Conservation (phyloP, 2,329 filamentous ascomycete species). For the Shiraia sp. region DNA sequence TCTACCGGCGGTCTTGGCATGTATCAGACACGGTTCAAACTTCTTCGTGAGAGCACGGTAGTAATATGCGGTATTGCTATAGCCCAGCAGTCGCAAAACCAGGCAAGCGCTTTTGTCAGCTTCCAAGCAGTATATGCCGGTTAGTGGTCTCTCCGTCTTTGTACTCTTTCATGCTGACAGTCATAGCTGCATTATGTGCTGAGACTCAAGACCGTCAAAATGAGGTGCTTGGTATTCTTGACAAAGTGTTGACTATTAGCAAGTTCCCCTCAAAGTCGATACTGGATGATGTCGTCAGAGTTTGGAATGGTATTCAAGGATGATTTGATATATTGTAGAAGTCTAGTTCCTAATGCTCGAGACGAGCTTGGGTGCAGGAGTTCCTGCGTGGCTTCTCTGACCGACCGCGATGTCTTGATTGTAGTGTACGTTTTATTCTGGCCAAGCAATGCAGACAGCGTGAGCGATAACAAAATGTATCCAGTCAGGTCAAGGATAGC, state of each 20-base stretch:
- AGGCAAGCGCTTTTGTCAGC: constrained; percentile 34
- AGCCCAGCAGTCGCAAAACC: constrained; percentile 37
- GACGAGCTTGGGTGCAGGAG: constrained; percentile 33
- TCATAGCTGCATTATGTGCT: constrained; percentile 21
- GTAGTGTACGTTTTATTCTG: constrained; percentile 47
- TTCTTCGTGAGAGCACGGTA: constrained; percentile 52
- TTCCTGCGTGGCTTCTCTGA: too few species aligned
- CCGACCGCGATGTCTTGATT: constrained; percentile 51
- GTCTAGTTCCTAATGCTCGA: too few species aligned
- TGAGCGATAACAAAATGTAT: too few species aligned
- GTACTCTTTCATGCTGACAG: constrained; percentile 1
- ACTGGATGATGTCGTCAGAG: constrained; percentile 26
- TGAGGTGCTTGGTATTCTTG: constrained; percentile 19
- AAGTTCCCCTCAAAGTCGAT: constrained; percentile 34
- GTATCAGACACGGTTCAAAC: constrained; percentile 50
- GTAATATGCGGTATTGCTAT: constrained; percentile 56
- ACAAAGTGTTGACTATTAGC: constrained; percentile 21
- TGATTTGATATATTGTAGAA: too few species aligned
- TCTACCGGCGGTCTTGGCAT: constrained; percentile 54
- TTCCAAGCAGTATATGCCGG: constrained; percentile 37
- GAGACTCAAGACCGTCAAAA: constrained; percentile 23
- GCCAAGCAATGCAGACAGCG: too few species aligned
- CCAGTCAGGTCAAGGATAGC: too few species aligned
- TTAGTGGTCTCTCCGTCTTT: constrained; percentile 5
- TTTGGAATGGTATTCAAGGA: constrained; percentile 41